These are phyloP conservation scores for Helicostylum pulchrum DNA, from an alignment of 192 early-diverging fungal genomes.

Conservation along the genomic window DNA sequence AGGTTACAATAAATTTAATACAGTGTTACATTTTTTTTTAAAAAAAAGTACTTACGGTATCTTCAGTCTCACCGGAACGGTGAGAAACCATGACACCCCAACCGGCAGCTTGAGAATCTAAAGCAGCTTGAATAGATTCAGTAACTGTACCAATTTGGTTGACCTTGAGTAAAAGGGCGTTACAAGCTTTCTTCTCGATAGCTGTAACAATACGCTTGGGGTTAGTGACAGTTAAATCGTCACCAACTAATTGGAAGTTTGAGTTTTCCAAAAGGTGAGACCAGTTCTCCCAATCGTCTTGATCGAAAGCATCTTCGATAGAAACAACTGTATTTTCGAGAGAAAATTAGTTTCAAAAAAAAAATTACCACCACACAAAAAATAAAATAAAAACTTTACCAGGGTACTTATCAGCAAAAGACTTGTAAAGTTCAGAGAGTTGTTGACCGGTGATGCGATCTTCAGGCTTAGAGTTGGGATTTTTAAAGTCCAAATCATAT, in stretches of 20 bases:
- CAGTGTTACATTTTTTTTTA: no score
- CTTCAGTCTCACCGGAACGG: slow-evolving; percentile 98
- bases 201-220: slow-evolving; percentile 86
- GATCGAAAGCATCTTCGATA: slow-evolving; percentile 99
- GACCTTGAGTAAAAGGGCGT: slow-evolving; percentile 94
- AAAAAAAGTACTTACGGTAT: slow-evolving; percentile 45
- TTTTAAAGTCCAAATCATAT: slow-evolving; percentile 99
- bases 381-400: slow-evolving; percentile 34
- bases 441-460: slow-evolving; percentile 73
- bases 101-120: slow-evolving; percentile 75
- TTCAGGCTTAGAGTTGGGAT: slow-evolving; percentile 73
- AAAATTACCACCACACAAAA: slow-evolving; percentile 47
- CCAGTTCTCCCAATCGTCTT: slow-evolving; percentile 97
- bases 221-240: slow-evolving; percentile 99
- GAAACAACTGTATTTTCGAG: slow-evolving; percentile 61
- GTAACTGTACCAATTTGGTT: slow-evolving; percentile 98
- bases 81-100: slow-evolving; percentile 99
- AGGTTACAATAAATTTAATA: no score
- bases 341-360: slow-evolving; percentile 42
- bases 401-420: slow-evolving; percentile 81
- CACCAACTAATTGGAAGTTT: slow-evolving; percentile 63
- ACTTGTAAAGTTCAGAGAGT: slow-evolving; percentile 81
- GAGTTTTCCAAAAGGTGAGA: slow-evolving; percentile 61
- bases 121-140: slow-evolving; percentile 88
- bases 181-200: slow-evolving; percentile 92